These are phyloP conservation scores for Solanum sitiens DNA, from an alignment of 257 asterid species.

Conservation along the genomic window DNA sequence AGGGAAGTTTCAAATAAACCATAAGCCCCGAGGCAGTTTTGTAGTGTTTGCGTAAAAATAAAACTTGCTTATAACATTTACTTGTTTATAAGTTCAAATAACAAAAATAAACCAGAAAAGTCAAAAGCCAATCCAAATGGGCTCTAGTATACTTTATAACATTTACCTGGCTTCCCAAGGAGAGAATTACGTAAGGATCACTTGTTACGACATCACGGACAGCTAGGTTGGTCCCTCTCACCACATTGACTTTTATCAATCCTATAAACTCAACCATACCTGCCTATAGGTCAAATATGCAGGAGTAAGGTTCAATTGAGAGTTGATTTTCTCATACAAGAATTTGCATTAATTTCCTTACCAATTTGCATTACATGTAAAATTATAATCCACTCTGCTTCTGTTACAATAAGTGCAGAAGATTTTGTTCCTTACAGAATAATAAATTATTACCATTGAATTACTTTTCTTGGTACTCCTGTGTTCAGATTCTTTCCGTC, in stretches of 20 bases:
- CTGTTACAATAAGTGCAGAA: background rate
- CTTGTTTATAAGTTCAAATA: background rate
- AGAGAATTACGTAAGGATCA: constrained; percentile 83
- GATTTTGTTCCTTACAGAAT: background rate
- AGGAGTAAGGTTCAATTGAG: constrained; percentile 4
- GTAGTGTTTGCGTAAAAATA: background rate
- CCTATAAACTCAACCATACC: constrained; percentile 98
- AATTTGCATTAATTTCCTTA: background rate
- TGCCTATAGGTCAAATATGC: constrained; percentile 38
- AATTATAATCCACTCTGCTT: background rate
- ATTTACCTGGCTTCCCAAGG: constrained; percentile 75
- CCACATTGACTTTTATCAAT: constrained; percentile 67
- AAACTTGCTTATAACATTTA: background rate
- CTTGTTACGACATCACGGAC: constrained; percentile 81
- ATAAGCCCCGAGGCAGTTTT: background rate
- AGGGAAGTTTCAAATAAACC: background rate
- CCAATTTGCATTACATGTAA: background rate
- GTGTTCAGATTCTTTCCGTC: constrained; percentile 39
- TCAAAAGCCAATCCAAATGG: background rate
- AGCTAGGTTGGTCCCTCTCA: constrained; percentile 82
- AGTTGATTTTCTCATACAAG: background rate
- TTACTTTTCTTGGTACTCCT: constrained; percentile 41
- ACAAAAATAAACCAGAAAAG: background rate
- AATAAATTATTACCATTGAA: constrained; percentile 45
- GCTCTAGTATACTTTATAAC: background rate